These are phyloP conservation scores for Trichoderma reesei DNA, from an alignment of 495 filamentous ascomycete genomes.

Conservation along the genomic window DNA sequence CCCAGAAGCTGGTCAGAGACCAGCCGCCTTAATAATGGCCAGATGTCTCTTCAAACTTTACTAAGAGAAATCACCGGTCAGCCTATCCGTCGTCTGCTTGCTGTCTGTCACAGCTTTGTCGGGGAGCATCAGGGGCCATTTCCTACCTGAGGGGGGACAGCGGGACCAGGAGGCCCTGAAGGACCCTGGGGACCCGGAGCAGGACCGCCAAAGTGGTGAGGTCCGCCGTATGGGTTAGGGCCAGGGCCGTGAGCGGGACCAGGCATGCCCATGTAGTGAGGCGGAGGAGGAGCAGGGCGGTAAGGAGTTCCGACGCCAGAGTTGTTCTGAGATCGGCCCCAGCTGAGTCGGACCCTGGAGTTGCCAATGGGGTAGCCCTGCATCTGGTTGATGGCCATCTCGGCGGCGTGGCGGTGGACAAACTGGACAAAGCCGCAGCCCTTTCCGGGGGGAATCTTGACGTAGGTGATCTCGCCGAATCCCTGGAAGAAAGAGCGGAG, in stretches of 20 bases:
- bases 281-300: conserved; percentile 86
- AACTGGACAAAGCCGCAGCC: conserved; percentile 99
- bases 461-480: conserved; percentile 98
- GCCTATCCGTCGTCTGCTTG: neutral
- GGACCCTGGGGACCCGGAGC: conserved; percentile 13
- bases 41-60: conserved; percentile 5
- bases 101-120: too few species aligned
- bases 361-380: conserved; percentile 99
- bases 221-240: conserved; percentile 20
- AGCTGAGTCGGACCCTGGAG: conserved; percentile 92
- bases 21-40: neutral
- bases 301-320: conserved; percentile 97
- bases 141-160: conserved; percentile 19
- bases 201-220: conserved; percentile 20
- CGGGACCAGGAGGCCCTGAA: conserved; percentile 16
- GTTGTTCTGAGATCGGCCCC: conserved; percentile 98
- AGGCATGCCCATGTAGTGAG: conserved; percentile 69
- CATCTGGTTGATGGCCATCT: conserved; percentile 99
- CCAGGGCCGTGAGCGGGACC: conserved; percentile 14
- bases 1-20: neutral
- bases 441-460: conserved; percentile 99
- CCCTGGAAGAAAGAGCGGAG: conserved; percentile 99
- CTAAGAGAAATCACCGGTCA: neutral
- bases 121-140: neutral
- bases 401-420: conserved; percentile 94